phyloP scores from a whole-genome alignment of 1,284 basidiomycete species.

The Leccinum solheimii region DNA sequence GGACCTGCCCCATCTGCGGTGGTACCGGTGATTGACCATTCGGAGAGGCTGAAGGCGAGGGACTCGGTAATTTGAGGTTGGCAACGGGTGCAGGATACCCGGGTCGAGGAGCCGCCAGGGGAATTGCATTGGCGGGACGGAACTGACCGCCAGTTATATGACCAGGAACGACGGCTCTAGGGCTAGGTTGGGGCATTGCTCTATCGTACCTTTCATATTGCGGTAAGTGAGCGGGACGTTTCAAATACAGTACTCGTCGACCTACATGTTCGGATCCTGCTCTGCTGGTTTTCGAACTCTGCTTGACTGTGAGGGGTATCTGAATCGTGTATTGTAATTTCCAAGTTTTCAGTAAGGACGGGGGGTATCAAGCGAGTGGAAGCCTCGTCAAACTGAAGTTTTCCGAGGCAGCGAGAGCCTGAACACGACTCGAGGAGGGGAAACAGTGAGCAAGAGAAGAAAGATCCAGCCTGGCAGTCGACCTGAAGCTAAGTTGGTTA shows the following conservation, averaged over 20 bases:
- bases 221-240: slow-evolving; percentile 4
- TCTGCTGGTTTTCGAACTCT: slow-evolving; percentile 40
- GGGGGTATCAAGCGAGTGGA: slow-evolving; percentile 35
- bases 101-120: slow-evolving; percentile 66
- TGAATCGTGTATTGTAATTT: slow-evolving; percentile 61
- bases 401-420: slow-evolving; percentile 30
- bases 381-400: slow-evolving; percentile 27
- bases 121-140: slow-evolving; percentile 34
- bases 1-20: slow-evolving; percentile 46
- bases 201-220: slow-evolving; percentile 56
- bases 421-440: slow-evolving; percentile 10
- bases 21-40: slow-evolving; percentile 35
- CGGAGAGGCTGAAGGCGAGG: slow-evolving; percentile 43
- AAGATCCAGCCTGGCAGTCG: neutral
- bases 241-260: slow-evolving; percentile 18
- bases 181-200: slow-evolving; percentile 55
- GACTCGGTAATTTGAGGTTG: slow-evolving; percentile 56
- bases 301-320: slow-evolving; percentile 40
- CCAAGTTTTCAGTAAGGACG: slow-evolving; percentile 62
- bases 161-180: slow-evolving; percentile 53
- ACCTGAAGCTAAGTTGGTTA: slow-evolving; percentile 17
- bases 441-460: slow-evolving; percentile 3
- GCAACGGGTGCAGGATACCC: slow-evolving; percentile 70
- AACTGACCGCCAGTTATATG: slow-evolving; percentile 48
- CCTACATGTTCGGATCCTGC: slow-evolving; percentile 57